These are phyloP conservation scores for Pseudoperonospora humuli DNA, from an alignment of 352 stramenopile species.

Conservation along the genomic window DNA sequence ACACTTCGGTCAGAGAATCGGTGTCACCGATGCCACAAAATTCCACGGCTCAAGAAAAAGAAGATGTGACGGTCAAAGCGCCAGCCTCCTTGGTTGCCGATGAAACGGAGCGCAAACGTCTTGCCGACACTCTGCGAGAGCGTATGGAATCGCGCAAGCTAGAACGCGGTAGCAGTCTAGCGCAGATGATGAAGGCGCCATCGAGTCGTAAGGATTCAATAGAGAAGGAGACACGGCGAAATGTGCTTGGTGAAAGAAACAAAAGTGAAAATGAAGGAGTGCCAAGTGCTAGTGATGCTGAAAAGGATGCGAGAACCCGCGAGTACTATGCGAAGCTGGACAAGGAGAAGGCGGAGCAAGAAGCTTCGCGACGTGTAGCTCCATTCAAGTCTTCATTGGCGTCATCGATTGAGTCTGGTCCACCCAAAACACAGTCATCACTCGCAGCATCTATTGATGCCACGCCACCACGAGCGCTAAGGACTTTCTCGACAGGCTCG, in stretches of 20 bases:
- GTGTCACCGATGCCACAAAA: constrained; percentile 19
- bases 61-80: constrained; percentile 10
- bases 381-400: constrained; percentile 49
- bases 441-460: constrained; percentile 14
- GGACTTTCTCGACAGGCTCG: constrained; percentile 9
- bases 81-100: constrained; percentile 11
- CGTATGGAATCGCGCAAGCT: constrained; percentile 39
- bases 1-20: constrained; percentile 4
- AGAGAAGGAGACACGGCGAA: constrained; percentile 11
- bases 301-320: constrained; percentile 41
- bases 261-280: constrained; percentile 10
- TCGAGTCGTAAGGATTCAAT: constrained; percentile 11
- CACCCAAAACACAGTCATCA: constrained; percentile 15
- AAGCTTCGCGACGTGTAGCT: constrained; percentile 27
- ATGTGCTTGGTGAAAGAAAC: constrained; percentile 10
- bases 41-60: constrained; percentile 9
- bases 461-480: constrained; percentile 10
- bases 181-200: constrained; percentile 30
- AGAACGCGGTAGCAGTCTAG: constrained; percentile 26
- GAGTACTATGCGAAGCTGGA: constrained; percentile 55
- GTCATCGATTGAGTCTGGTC: constrained; percentile 21
- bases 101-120: constrained; percentile 33
- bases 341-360: constrained; percentile 39
- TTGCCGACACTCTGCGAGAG: constrained; percentile 25
- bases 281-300: constrained; percentile 8